Percentiles rank a stretch among this genome's conserved stretches.
Evolutionary conservation across 148 eudicot genomes (phyloP).

Genomic region (Arctostaphylos glauca): DNA sequence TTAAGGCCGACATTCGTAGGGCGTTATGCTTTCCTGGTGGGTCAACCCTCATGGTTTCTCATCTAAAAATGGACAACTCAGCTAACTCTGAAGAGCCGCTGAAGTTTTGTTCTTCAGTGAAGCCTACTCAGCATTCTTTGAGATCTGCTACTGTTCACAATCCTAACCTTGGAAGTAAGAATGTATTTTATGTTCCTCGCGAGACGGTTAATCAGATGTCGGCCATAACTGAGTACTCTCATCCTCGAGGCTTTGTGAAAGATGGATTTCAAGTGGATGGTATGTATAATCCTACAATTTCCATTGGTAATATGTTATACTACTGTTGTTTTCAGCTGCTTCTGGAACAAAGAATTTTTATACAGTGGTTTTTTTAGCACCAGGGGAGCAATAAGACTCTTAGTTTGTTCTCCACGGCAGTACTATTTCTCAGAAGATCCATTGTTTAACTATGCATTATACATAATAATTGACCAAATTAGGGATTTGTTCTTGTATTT

Average conservation of each 20-base stretch:
- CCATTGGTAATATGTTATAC: not conserved
- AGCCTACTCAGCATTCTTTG: slow-evolving; percentile 25
- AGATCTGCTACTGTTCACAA: slow-evolving; percentile 25
- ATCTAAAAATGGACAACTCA: slow-evolving; percentile 40
- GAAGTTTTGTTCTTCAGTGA: slow-evolving; percentile 25
- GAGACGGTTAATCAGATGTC: slow-evolving; percentile 23
- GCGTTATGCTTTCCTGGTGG: slow-evolving; percentile 93
- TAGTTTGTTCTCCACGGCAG: not conserved
- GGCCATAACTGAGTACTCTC: slow-evolving; percentile 26
- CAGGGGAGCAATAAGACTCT: not conserved
- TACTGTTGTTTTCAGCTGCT: not conserved
- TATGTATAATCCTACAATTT: slow-evolving; percentile 13
- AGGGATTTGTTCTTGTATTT: not conserved
- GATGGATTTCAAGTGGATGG: slow-evolving; percentile 21
- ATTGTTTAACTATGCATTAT: not conserved
- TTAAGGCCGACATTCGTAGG: slow-evolving; percentile 70
- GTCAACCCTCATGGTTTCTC: slow-evolving; percentile 76
- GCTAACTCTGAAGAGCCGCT: slow-evolving; percentile 20
- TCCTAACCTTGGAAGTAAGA: slow-evolving; percentile 28
- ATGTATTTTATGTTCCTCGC: slow-evolving; percentile 21
- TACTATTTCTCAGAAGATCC: not conserved
- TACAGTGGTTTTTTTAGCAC: not conserved
- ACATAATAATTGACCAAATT: not conserved
- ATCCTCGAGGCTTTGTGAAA: slow-evolving; percentile 33
- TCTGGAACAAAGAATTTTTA: not conserved